These are phyloP conservation scores for Rhinocladiella mackenziei DNA, from an alignment of 2,329 filamentous ascomycete species.

Conservation along the genomic window DNA sequence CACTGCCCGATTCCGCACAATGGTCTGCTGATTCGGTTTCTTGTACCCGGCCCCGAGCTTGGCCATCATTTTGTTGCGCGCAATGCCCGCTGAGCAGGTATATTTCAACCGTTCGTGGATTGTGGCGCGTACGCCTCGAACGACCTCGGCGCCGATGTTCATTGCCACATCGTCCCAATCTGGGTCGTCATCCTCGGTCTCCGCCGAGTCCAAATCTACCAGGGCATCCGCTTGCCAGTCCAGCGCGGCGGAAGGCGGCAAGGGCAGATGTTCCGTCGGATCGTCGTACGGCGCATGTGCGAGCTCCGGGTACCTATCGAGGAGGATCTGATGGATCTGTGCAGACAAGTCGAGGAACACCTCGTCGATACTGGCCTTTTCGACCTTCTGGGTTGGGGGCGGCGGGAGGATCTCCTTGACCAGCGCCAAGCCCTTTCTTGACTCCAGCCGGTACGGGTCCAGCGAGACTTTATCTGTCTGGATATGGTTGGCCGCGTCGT, in stretches of 20 bases:
- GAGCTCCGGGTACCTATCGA: constrained; percentile 74
- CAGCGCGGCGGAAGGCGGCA: constrained; percentile 67
- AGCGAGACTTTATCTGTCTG: constrained; percentile 88
- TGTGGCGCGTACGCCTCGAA: constrained; percentile 66
- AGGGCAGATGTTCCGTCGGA: constrained; percentile 64
- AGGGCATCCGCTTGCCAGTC: constrained; percentile 83
- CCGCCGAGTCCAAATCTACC: constrained; percentile 67
- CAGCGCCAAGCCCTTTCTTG: constrained; percentile 70
- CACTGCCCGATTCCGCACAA: constrained; percentile 82
- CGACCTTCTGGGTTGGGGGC: constrained; percentile 63
- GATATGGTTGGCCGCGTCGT: constrained; percentile 74
- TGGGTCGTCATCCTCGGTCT: constrained; percentile 72
- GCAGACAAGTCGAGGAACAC: constrained; percentile 89
- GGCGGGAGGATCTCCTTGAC: constrained; percentile 70
- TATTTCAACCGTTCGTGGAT: constrained; percentile 72
- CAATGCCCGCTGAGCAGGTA: constrained; percentile 86
- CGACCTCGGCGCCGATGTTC: constrained; percentile 81
- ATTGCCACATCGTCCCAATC: constrained; percentile 97
- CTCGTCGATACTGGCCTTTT: constrained; percentile 94
- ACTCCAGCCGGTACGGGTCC: constrained; percentile 85
- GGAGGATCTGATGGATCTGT: constrained; percentile 70
- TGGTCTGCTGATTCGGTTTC: constrained; percentile 91
- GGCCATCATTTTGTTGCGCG: constrained; percentile 89
- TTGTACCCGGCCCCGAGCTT: constrained; percentile 88
- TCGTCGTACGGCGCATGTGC: constrained; percentile 67